Evolutionary conservation across 1,139 yeast species (phyloP), one percentile per base, ranked within the genome.

Genomic region (Hansenula sp.): DNA sequence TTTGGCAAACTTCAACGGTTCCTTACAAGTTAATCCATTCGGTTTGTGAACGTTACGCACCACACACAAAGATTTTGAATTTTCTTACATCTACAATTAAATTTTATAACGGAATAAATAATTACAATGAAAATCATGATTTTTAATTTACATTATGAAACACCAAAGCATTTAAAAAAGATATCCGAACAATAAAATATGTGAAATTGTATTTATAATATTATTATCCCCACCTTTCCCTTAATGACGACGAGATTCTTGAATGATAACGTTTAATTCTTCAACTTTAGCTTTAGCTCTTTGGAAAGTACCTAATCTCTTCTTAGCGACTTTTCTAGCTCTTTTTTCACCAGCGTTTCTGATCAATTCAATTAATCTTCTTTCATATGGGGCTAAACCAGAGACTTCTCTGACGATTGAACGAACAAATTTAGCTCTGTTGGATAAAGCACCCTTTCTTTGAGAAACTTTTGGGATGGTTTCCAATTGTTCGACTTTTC

Each of bases 281-380:
- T 94, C 99, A 74, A 93, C 95, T 90, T 94, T 94, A 73, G 88
- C 94, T 85, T 89, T 88, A 69, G 99, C 97, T 85, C 99, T 94
- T 81, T 84, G 86, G 86, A 91, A 96, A 67, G 99, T 90, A 78
- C 99, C 99, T 73, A 94, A 89, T 93, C 96, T 93, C 96, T 89
- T 93, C 94, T 94, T 94, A 63, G 98, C 97, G 72, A 94, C 91
- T 90, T 94, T 94, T 88, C 94, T 89, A 65, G 99, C 99, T 82
- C 99, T 94, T 96, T 94, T 94, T 81, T 94, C 99, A 84, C 96
- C 96, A 71, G 97, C 93, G 81, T 94, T 94, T 84, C 99, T 93
- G 86, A 94, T 83, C 79, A 94, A 84, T 79, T 94, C 99, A 70
- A 94, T 86, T 74, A 93, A 84, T 81, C 99, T 91, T 83, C 97